A percentile compares a stretch with the other conserved stretches of the same genome.
Conservation (phyloP, 106 monocot species). For the Narthecium ossifragum region DNA sequence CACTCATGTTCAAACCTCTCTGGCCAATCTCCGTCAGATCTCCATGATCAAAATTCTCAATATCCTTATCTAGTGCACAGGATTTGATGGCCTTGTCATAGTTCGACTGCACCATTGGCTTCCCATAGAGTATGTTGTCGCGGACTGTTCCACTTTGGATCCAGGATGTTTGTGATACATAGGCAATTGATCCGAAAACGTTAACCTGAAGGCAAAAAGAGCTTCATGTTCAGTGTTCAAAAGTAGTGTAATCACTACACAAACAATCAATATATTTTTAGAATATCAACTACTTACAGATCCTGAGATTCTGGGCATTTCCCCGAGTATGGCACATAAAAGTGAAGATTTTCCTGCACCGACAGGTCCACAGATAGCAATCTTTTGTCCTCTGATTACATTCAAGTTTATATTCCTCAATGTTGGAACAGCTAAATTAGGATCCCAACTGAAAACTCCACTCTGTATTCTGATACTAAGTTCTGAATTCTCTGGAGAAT, state of each 20-base stretch:
- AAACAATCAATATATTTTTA: neutral
- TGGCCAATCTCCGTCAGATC: slow-evolving; percentile 93
- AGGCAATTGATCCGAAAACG: slow-evolving; percentile 56
- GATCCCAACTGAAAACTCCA: slow-evolving; percentile 55
- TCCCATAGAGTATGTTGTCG: slow-evolving; percentile 77
- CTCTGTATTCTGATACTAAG: slow-evolving; percentile 15
- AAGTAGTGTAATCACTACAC: neutral
- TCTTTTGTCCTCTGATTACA: slow-evolving; percentile 44
- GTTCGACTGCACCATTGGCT: slow-evolving; percentile 44
- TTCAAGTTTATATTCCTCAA: slow-evolving; percentile 32
- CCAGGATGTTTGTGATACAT: slow-evolving; percentile 86
- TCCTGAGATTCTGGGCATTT: slow-evolving; percentile 66
- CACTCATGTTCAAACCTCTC: slow-evolving; percentile 93
- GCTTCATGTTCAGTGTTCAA: neutral
- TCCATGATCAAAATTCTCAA: slow-evolving; percentile 63
- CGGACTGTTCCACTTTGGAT: slow-evolving; percentile 74
- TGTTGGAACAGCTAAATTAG: slow-evolving; percentile 19
- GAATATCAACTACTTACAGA: slow-evolving; percentile 39
- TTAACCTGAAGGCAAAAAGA: slow-evolving; percentile 38
- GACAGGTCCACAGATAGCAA: slow-evolving; percentile 70
- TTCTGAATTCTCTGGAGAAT: slow-evolving; percentile 1
- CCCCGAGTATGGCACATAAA: slow-evolving; percentile 61
- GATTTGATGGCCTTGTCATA: slow-evolving; percentile 58
- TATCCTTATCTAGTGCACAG: slow-evolving; percentile 79
- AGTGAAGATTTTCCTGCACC: slow-evolving; percentile 78